Conservation (phyloP, 2,329 filamentous ascomycete species). For the Elsinoe ampelina region DNA sequence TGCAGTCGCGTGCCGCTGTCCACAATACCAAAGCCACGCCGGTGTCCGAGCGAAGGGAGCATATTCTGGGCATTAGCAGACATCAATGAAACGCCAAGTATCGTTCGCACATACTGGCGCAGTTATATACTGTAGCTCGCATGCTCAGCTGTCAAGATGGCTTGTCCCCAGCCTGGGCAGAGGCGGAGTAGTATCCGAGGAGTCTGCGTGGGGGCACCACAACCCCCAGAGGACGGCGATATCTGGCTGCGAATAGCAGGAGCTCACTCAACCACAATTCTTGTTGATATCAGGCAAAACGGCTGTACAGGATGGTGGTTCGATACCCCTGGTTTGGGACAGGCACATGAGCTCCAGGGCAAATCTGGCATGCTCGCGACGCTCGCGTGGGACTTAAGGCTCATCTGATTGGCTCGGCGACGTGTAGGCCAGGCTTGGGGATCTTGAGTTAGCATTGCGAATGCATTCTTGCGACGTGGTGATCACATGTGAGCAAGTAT, state of each 20-base stretch:
- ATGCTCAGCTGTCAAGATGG: neutral
- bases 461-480: no score
- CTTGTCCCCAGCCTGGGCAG: neutral
- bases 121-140: neutral
- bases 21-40: neutral
- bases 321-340: neutral
- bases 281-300: conserved; percentile 3
- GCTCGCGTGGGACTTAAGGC: no score
- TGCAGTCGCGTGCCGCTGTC: neutral
- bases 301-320: neutral
- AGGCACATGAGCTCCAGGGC: neutral
- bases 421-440: no score
- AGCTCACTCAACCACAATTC: neutral
- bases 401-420: no score
- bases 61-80: no score
- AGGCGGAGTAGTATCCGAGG: neutral
- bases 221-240: neutral
- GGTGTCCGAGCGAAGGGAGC: neutral
- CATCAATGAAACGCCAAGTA: no score
- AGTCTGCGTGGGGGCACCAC: neutral
- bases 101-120: neutral
- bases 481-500: no score
- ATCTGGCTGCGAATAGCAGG: no score
- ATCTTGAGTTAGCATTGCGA: no score
- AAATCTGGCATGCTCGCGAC: no score